Evolutionary conservation across 108 stramenopile genomes (phyloP).

Genomic region (Discostella stelligeroides): DNA sequence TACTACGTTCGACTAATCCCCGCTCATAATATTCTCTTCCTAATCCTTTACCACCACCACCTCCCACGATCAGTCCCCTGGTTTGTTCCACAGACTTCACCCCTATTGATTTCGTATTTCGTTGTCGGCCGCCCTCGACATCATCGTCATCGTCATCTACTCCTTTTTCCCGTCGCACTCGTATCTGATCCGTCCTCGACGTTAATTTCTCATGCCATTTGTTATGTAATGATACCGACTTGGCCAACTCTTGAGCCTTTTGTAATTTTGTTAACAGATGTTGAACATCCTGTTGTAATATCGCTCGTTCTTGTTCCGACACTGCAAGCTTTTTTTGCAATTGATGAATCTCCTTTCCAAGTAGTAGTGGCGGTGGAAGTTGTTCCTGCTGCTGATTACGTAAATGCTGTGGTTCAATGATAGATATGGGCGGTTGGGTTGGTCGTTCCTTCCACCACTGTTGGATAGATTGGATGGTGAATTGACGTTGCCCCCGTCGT

Average conservation of each 20-base stretch:
- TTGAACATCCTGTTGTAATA: slow-evolving; percentile 24
- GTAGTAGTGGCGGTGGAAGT: slow-evolving; percentile 15
- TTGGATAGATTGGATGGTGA: slow-evolving; percentile 31
- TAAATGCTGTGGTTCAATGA: slow-evolving; percentile 30
- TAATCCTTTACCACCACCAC: slow-evolving; percentile 28
- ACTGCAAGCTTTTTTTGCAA: slow-evolving; percentile 30
- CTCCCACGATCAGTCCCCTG: slow-evolving; percentile 31
- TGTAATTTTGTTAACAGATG: slow-evolving; percentile 27
- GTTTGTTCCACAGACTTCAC: slow-evolving; percentile 30
- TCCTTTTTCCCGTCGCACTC: background rate
- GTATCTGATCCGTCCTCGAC: slow-evolving; percentile 15
- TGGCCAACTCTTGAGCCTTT: slow-evolving; percentile 29
- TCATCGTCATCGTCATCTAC: background rate
- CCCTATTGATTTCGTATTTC: slow-evolving; percentile 25
- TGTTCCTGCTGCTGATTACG: slow-evolving; percentile 17
- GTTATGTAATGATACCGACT: slow-evolving; percentile 21
- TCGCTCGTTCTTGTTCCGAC: slow-evolving; percentile 40
- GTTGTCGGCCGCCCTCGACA: too few species aligned
- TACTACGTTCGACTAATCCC: background rate
- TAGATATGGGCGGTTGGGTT: slow-evolving; percentile 13
- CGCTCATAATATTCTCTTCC: slow-evolving; percentile 41
- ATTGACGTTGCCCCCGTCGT: slow-evolving; percentile 27
- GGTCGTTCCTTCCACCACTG: slow-evolving; percentile 42
- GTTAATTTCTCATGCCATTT: slow-evolving; percentile 34
- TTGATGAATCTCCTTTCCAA: slow-evolving; percentile 18